A percentile compares a stretch with the other conserved stretches of the same genome.
Conservation (phyloP, 371 early-diverging fungal species). For the Conidiobolus incongruus region DNA sequence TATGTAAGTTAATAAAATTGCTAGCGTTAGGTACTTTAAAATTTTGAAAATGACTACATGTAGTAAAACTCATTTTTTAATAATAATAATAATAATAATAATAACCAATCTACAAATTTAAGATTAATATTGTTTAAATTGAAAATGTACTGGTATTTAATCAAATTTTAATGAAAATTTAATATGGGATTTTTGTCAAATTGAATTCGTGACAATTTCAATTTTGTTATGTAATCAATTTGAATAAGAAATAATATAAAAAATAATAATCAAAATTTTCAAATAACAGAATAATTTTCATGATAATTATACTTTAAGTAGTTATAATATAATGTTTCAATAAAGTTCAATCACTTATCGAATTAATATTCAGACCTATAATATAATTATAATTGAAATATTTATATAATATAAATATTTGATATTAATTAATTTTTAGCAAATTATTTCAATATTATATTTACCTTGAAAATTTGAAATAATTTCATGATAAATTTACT, state of each 20-base stretch:
- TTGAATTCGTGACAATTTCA: neutral
- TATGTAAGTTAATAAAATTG: conserved; percentile 39
- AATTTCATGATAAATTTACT: no score
- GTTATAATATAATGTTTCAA: no score
- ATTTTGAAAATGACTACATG: conserved; percentile 17
- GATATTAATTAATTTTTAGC: no score
- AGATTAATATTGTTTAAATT: neutral
- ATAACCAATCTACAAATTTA: neutral
- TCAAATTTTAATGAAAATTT: neutral
- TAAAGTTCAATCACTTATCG: no score
- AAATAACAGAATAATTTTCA: no score
- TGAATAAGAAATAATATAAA: neutral
- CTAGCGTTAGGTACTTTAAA: conserved; percentile 14
- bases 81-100: neutral
- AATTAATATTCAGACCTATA: no score
- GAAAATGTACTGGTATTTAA: neutral
- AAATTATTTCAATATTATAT: no score
- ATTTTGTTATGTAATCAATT: neutral
- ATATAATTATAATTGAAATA: no score
- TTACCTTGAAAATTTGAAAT: no score
- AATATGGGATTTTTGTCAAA: neutral
- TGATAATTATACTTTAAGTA: no score
- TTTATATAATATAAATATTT: no score
- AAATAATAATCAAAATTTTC: neutral
- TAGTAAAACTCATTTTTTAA: neutral